These are phyloP conservation scores for Chaetothyriales sp. DNA, from an alignment of 2,329 filamentous ascomycete genomes.

Conservation along the genomic window DNA sequence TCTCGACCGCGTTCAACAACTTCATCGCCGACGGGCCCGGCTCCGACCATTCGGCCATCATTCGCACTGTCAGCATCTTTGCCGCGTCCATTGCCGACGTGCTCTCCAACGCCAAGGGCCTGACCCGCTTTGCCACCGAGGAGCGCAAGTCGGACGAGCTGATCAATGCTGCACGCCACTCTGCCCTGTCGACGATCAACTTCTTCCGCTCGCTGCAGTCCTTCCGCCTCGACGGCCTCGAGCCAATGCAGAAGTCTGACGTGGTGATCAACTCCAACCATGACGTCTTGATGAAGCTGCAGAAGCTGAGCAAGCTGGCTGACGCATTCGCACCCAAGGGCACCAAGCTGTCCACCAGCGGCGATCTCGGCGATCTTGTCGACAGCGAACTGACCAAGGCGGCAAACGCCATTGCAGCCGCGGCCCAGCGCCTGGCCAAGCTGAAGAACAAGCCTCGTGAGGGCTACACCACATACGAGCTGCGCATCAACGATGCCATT, in stretches of 20 bases:
- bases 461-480: conserved; percentile 87
- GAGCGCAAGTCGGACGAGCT: conserved; percentile 88
- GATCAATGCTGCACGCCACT: conserved; percentile 66
- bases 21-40: conserved; percentile 95
- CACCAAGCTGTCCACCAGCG: conserved; percentile 57
- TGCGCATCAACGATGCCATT: conserved; percentile 91
- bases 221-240: conserved; percentile 81
- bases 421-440: conserved; percentile 75
- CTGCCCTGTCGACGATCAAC: conserved; percentile 74
- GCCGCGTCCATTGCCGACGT: conserved; percentile 81
- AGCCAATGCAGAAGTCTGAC: conserved; percentile 83
- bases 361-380: conserved; percentile 79
- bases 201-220: conserved; percentile 93
- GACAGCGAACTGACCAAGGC: conserved; percentile 86
- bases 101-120: conserved; percentile 88
- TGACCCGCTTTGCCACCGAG: conserved; percentile 82
- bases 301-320: conserved; percentile 83
- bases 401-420: conserved; percentile 86
- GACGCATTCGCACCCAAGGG: conserved; percentile 84
- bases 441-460: conserved; percentile 94
- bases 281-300: conserved; percentile 85
- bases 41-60: conserved; percentile 77
- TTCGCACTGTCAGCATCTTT: conserved; percentile 83
- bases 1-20: conserved; percentile 95
- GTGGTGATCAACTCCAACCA: conserved; percentile 96